A percentile compares a stretch with the other conserved stretches of the same genome.
Evolutionary conservation across 495 filamentous ascomycete genomes (phyloP).

Genomic region (Hamigera avellanea): DNA sequence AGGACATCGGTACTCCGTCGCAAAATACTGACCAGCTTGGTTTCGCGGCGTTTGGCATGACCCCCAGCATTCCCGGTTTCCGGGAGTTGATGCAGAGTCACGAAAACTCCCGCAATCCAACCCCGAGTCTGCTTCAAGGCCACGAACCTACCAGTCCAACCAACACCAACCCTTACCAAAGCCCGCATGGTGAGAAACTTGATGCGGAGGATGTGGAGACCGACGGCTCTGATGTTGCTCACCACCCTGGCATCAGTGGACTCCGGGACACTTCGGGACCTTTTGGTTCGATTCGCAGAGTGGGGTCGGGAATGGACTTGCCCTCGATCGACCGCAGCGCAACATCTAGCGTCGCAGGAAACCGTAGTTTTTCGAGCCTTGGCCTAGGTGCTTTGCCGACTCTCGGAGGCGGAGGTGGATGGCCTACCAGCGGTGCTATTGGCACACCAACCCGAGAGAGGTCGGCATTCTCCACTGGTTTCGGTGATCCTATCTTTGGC

Average conservation of each 20-base stretch:
- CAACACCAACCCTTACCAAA: slow-evolving; percentile 95
- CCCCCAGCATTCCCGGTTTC: slow-evolving; percentile 54
- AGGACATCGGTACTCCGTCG: slow-evolving; percentile 56
- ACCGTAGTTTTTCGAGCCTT: slow-evolving; percentile 56
- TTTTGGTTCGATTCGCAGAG: slow-evolving; percentile 37
- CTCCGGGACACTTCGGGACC: slow-evolving; percentile 38
- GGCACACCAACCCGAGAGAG: slow-evolving; percentile 69
- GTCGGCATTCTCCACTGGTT: slow-evolving; percentile 50
- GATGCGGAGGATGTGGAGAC: slow-evolving; percentile 56
- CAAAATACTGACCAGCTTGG: slow-evolving; percentile 42
- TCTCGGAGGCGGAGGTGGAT: slow-evolving; percentile 48
- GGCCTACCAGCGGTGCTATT: slow-evolving; percentile 49
- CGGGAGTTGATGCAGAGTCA: slow-evolving; percentile 50
- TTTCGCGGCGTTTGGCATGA: slow-evolving; percentile 68
- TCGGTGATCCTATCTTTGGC: slow-evolving; percentile 64
- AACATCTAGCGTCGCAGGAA: slow-evolving; percentile 69
- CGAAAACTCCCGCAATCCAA: slow-evolving; percentile 46
- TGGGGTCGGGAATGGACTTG: slow-evolving; percentile 49
- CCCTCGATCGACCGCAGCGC: slow-evolving; percentile 69
- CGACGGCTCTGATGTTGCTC: slow-evolving; percentile 45
- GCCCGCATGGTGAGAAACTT: slow-evolving; percentile 69
- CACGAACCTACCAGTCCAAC: slow-evolving; percentile 78
- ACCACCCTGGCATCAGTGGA: slow-evolving; percentile 46
- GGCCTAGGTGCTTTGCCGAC: slow-evolving; percentile 47
- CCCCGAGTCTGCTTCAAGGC: slow-evolving; percentile 39